Percentiles rank a stretch among this genome's conserved stretches.
phyloP scores from a whole-genome alignment of 2,329 filamentous ascomycete species.

The Colletotrichum tropicale region DNA sequence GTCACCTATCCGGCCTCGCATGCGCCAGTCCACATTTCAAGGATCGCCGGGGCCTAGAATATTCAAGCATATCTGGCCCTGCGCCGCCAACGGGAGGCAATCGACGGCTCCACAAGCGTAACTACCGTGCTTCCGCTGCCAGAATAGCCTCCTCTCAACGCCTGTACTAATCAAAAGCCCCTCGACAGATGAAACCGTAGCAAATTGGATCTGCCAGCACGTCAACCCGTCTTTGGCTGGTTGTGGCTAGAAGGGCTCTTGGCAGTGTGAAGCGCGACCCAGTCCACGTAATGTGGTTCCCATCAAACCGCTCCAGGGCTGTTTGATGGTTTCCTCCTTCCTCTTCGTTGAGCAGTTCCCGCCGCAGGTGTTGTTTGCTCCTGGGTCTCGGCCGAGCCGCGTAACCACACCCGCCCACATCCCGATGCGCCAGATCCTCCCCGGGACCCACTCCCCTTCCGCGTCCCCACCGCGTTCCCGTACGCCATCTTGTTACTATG shows the following conservation, averaged over 20 bases:
- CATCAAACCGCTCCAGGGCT: background rate
- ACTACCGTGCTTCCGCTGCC: background rate
- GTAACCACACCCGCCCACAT: slow-evolving; percentile 14
- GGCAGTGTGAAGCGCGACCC: background rate
- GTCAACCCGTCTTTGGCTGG: background rate
- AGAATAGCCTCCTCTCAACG: background rate
- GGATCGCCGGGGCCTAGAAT: background rate
- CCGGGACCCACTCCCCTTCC: background rate
- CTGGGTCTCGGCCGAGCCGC: slow-evolving; percentile 8
- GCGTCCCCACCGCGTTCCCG: background rate
- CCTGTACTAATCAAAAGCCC: background rate
- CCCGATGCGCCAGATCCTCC: background rate
- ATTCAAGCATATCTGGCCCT: slow-evolving; percentile 8
- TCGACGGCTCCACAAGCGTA: background rate
- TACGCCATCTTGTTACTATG: background rate
- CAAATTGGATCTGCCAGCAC: background rate
- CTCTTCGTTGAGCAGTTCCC: background rate
- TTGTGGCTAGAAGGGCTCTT: background rate
- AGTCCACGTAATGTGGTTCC: background rate
- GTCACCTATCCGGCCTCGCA: background rate
- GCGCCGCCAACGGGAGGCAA: background rate
- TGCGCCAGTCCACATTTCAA: background rate
- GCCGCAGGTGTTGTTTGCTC: background rate
- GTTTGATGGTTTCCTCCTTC: background rate
- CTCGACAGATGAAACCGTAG: background rate